These are phyloP conservation scores for Blastobotrys proliferans DNA, from an alignment of 1,139 yeast species.

Conservation along the genomic window DNA sequence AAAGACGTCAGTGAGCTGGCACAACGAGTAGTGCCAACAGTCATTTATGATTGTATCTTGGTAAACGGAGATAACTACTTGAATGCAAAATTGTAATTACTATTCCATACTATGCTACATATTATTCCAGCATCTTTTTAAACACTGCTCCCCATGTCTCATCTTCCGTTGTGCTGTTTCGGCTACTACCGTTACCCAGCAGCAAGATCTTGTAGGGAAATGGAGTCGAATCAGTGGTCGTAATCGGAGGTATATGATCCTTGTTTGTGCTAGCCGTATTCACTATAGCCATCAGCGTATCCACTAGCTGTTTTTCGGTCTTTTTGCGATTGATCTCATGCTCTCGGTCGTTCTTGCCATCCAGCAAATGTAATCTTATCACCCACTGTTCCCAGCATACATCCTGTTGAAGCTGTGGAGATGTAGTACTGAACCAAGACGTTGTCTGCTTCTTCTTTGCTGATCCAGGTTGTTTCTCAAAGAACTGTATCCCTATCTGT, in stretches of 20 bases:
- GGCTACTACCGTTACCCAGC: slow-evolving; percentile 20
- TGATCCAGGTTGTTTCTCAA: slow-evolving; percentile 29
- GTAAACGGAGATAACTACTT: slow-evolving; percentile 64
- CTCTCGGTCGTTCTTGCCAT: slow-evolving; percentile 25
- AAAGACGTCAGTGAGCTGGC: slow-evolving; percentile 48
- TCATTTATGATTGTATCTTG: slow-evolving; percentile 64
- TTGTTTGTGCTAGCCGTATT: slow-evolving; percentile 52
- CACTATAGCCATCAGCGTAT: slow-evolving; percentile 45
- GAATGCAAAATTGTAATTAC: slow-evolving; percentile 24
- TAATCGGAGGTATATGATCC: slow-evolving; percentile 70
- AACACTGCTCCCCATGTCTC: slow-evolving; percentile 35
- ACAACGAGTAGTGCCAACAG: slow-evolving; percentile 37
- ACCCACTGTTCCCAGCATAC: slow-evolving; percentile 51
- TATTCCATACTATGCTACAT: neutral
- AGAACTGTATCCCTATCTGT: slow-evolving; percentile 35
- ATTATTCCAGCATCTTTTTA: slow-evolving; percentile 30
- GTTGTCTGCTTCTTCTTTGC: slow-evolving; percentile 29
- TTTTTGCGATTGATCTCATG: slow-evolving; percentile 18
- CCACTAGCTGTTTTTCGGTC: slow-evolving; percentile 37
- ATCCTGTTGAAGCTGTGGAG: slow-evolving; percentile 29
- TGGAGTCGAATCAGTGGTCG: slow-evolving; percentile 61
- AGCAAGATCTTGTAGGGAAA: slow-evolving; percentile 54
- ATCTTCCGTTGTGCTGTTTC: slow-evolving; percentile 4
- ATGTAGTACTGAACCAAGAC: slow-evolving; percentile 7
- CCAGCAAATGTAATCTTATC: slow-evolving; percentile 35